Evolutionary conservation across 306 rosid genomes (phyloP), one percentile per base, ranked within the genome.

Genomic region (Crotalaria pallida): DNA sequence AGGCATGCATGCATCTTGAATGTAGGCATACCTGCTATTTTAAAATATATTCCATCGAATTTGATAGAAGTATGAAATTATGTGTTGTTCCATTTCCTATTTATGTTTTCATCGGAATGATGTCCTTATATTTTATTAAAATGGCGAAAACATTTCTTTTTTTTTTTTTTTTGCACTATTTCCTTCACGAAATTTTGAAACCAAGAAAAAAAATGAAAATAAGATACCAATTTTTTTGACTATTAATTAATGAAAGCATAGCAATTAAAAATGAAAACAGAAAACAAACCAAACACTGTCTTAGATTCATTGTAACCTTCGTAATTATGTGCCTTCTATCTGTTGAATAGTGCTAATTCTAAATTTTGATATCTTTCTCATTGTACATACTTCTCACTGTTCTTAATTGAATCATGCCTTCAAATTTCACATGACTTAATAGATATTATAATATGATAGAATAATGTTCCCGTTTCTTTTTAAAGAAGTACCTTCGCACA

Each of bases 1-100:
- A 40, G 72, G 10, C 62, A 65, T 67, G 48, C 63, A 40, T 74
- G 40, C 41, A 69, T 70, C 77, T 77, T 69, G 11, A 16, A 11
- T 47, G 67, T 58, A 53, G 38, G n/a, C 55, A 33, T 86, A 86
- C 90, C 86, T 87, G 92, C 86, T 74, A 76, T 38, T 44, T 56
- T 64, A 76, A 74, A 66, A 80, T 80, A 38, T 60, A 81, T 74
- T 86, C 81, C 10, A 80, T 71, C 59, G 86, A 80, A 34, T 80
- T 57, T 5, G 89, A 88, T 79, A 87, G 69, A 80, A 70, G 74
- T 71, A 86, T 58, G 34, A 82, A 81, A 74, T 79, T 80, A 71
- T 84, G 88, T 11, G 26, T 38, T 13, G 71, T 62, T 49, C 71
- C 59, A 38, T 65, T 89, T 69, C 65, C 82, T 36, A 47, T 72